Evolutionary conservation across 768 basidiomycete genomes (phyloP).

Genomic region (Filobasidium floriforme): DNA sequence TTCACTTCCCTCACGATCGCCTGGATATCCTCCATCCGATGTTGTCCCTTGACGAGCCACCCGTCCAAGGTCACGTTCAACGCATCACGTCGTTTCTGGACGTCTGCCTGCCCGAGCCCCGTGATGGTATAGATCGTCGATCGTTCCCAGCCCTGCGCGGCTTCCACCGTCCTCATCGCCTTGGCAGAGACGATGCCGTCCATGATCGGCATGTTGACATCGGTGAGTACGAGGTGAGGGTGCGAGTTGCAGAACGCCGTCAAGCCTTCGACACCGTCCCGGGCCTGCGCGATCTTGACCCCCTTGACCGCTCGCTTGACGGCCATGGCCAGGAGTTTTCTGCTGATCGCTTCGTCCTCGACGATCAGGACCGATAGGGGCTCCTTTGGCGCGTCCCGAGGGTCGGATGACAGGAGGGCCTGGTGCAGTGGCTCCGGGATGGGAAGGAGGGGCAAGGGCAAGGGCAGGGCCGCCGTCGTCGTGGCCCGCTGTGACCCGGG

Average conservation of each 20-base stretch:
- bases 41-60: slow-evolving; percentile 37
- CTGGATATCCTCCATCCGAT: slow-evolving; percentile 23
- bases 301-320: slow-evolving; percentile 18
- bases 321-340: slow-evolving; percentile 24
- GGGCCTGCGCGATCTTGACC: slow-evolving; percentile 20
- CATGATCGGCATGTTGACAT: slow-evolving; percentile 37
- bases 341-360: slow-evolving; percentile 32
- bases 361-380: slow-evolving; percentile 26
- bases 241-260: slow-evolving; percentile 20
- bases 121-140: slow-evolving; percentile 33
- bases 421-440: neutral
- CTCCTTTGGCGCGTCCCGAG: neutral
- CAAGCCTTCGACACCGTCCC: slow-evolving; percentile 27
- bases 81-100: slow-evolving; percentile 24
- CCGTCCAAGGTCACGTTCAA: slow-evolving; percentile 31
- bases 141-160: slow-evolving; percentile 1
- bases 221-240: slow-evolving; percentile 33
- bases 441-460: neutral
- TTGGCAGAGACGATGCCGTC: slow-evolving; percentile 30
- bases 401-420: neutral
- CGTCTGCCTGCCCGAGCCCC: slow-evolving; percentile 34
- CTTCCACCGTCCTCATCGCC: slow-evolving; percentile 28
- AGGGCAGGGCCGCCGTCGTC: too few relatives aligned
- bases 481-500: neutral
- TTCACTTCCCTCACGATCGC: neutral